Conservation (phyloP, 2,329 filamentous ascomycete species). For the Dactylonectria macrodidyma region DNA sequence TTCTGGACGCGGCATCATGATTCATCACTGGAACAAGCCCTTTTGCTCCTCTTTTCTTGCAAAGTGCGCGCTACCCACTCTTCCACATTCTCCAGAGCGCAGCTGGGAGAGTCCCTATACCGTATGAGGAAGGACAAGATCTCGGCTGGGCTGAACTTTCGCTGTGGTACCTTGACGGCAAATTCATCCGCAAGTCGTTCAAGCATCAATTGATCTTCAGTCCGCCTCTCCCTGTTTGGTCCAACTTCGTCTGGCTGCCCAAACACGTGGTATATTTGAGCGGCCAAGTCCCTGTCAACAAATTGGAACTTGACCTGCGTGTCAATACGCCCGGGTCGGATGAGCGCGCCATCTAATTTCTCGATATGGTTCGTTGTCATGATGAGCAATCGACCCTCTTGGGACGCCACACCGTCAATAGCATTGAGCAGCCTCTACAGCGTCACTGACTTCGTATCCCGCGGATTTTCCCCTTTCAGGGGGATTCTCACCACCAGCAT, state of each 20-base stretch:
- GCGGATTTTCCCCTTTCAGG: too few species aligned
- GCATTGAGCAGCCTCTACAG: too few species aligned
- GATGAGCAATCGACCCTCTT: too few species aligned
- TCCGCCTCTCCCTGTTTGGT: constrained; percentile 10
- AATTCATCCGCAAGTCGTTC: constrained; percentile 51
- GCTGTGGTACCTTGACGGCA: constrained; percentile 38
- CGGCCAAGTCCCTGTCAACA: constrained; percentile 10
- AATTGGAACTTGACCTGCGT: constrained; percentile 62
- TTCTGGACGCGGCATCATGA: too few species aligned
- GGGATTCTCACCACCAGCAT: too few species aligned
- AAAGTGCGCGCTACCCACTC: neutral
- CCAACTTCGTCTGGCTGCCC: constrained; percentile 8
- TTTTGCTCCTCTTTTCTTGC: constrained; percentile 1
- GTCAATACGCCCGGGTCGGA: constrained; percentile 66
- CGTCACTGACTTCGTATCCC: too few species aligned
- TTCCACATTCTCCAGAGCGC: too few species aligned
- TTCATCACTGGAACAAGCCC: neutral
- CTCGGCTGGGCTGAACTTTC: neutral
- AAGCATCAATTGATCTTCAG: neutral
- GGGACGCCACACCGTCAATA: too few species aligned
- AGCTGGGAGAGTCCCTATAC: neutral
- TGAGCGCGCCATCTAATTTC: constrained; percentile 17
- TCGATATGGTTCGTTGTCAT: too few species aligned
- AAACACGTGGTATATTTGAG: constrained; percentile 29
- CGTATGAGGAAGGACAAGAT: neutral